Evolutionary conservation across 345 rosid genomes (phyloP), one percentile per base, ranked within the genome.

Genomic region (Camelina laxa): DNA sequence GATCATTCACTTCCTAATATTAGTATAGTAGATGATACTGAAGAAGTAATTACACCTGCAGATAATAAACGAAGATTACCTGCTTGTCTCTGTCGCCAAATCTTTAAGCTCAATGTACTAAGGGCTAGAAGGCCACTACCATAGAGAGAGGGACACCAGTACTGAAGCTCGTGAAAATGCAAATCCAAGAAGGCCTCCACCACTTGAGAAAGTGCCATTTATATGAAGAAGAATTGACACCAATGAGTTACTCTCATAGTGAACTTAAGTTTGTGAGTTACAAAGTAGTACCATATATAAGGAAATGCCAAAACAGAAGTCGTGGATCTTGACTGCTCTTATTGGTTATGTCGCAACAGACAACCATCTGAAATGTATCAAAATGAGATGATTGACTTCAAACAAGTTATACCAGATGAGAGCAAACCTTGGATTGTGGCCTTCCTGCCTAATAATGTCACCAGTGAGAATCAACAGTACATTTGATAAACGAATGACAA

Each of bases 301-400:
- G 98, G 98, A 27, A 74, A 93, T 91, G 65, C 98, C 98, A 54
- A 93, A 91, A 80, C 97, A 93, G 63, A 93, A 93, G 77, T 93
- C 98, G 60, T 91, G 98, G 72, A 91, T 88, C 84, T 83, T n/a
- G n/a, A n/a, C n/a, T n/a, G n/a, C n/a, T n/a, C n/a, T n/a, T n/a
- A n/a, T n/a, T n/a, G n/a, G n/a, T n/a, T n/a, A n/a, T n/a, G n/a
- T n/a, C n/a, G n/a, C n/a, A 9, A 36, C 3, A 2, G 11, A 9
- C 39, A 9, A 36, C 39, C 39, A 36, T 36, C 39, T 36, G 39
- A 36, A 36, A 36, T 36, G 39, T 36, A 38, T 38, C 41, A 38
- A 38, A 38, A 38, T 38, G 41, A 38, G 41, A 38, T 38, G 41
- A 38, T 8, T 9, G 13, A 27, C 27, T 24, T 24, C 3, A 24